A percentile compares a stretch with the other conserved stretches of the same genome.
Evolutionary conservation across 106 monocot genomes (phyloP).

Genomic region (Alisma plantagoaquatica): DNA sequence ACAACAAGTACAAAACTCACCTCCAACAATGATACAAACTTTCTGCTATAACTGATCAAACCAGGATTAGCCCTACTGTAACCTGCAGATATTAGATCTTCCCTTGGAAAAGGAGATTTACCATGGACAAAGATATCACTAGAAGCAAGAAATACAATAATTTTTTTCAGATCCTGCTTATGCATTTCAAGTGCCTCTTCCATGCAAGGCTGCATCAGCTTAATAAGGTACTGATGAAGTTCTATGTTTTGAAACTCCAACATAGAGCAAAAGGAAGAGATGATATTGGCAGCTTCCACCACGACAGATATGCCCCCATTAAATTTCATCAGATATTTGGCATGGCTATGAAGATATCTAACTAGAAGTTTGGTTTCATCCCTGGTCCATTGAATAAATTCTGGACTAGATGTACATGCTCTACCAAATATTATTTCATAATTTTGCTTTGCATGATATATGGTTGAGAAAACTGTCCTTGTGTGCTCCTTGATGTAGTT

Average conservation of each 20-base stretch:
- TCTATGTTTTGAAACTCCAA: conserved; percentile 12
- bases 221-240: conserved; percentile 21
- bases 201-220: conserved; percentile 34
- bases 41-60: conserved; percentile 34
- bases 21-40: conserved; percentile 38
- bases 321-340: conserved; percentile 21
- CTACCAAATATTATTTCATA: conserved; percentile 25
- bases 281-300: conserved; percentile 18
- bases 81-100: conserved; percentile 4
- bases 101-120: conserved; percentile 23
- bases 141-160: conserved; percentile 6
- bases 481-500: conserved; percentile 21
- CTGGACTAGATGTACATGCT: conserved; percentile 17
- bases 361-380: conserved; percentile 29
- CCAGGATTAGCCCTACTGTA: conserved; percentile 22
- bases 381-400: conserved; percentile 29
- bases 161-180: conserved; percentile 16
- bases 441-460: conserved; percentile 28
- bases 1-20: too few relatives aligned
- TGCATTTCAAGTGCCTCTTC: conserved; percentile 26
- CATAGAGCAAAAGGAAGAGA: conserved; percentile 26
- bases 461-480: conserved; percentile 24
- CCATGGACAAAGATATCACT: conserved; percentile 24
- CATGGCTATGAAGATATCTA: conserved; percentile 15
- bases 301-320: conserved; percentile 22